Base-by-base conservation (phyloP, 2,329 filamentous ascomycete species). In the Colletotrichum echinochloae region DNA sequence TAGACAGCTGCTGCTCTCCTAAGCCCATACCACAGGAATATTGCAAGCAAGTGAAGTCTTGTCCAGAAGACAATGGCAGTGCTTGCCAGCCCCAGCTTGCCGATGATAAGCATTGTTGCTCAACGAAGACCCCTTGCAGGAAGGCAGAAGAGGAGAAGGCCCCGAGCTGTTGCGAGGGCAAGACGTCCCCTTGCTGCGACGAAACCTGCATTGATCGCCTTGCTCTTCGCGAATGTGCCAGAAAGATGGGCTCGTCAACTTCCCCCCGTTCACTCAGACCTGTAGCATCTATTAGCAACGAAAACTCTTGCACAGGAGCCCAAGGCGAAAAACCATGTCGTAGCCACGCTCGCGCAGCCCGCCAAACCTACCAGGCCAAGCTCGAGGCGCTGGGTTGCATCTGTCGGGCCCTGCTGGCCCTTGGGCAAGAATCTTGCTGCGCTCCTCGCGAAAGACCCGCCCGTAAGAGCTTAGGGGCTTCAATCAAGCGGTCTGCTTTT, bases 341-440 rank as follows among this genome's bases (percentile, higher is more conserved):
- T 33, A 56, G 78, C 7, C 85, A 87, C 69, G 67, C 70, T 1
- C 76, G 74, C 14, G 78, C 78, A 8, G 76, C 80, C 2, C 79
- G 77, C 35, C 76, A 80, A 30, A 79, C 75, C 30, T 88, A 87
- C 63, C 80, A 78, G 1, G 79, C 79, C 3, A 83, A 74, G 18
- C 81, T 88, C 1, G 76, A 83, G 54, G 82, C 85, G 5, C 76
- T 89, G 1, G 86, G 86, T 4, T 88, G 86, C 74, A 85, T 88
- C 71, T 89, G 87, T 68, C 83, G 86, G 23, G 81, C 84, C 26
- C 81, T 89, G 20, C 70, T 88, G 35, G 83, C 85, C 11, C 79
- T 87, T 23, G 86, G 86, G 0, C 80, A 86, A 65, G 85, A 88
- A 72, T 81, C 85, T 0, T 88, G 86, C 78, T 88, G 86, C 65